A percentile compares a stretch with the other conserved stretches of the same genome.
These are phyloP conservation scores for Sugiyamaella mastotermitis DNA, from an alignment of 805 yeast species.

Conservation along the genomic window DNA sequence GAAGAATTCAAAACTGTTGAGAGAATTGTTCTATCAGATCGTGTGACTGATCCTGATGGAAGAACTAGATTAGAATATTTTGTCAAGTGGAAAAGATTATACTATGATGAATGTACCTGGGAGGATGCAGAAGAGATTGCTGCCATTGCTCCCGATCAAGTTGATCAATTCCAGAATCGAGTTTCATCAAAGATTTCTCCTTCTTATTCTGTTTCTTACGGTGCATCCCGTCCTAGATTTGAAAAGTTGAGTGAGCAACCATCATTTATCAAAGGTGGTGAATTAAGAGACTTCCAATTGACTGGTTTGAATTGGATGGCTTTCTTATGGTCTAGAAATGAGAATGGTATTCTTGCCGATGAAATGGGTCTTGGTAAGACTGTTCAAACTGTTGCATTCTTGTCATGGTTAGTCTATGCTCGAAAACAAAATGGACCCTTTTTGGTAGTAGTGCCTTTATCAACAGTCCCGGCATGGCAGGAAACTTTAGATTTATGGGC, in stretches of 20 bases:
- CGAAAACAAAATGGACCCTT: slow-evolving; percentile 98
- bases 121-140: slow-evolving; percentile 88
- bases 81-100: slow-evolving; percentile 89
- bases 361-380: slow-evolving; percentile 99
- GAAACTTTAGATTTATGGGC: slow-evolving; percentile 98
- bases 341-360: slow-evolving; percentile 95
- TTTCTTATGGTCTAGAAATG: slow-evolving; percentile 93
- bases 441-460: slow-evolving; percentile 89
- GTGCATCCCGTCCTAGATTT: slow-evolving; percentile 72
- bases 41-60: slow-evolving; percentile 42
- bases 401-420: slow-evolving; percentile 92
- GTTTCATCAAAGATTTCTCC: slow-evolving; percentile 82
- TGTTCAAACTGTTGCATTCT: slow-evolving; percentile 90
- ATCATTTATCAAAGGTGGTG: slow-evolving; percentile 81
- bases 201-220: slow-evolving; percentile 69
- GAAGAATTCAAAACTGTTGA: slow-evolving; percentile 83
- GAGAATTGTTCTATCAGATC: slow-evolving; percentile 80
- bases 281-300: slow-evolving; percentile 91
- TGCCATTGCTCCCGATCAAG: slow-evolving; percentile 74
- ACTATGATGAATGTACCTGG: slow-evolving; percentile 97
- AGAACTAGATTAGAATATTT: slow-evolving; percentile 68
- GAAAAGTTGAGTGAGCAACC: slow-evolving; percentile 87
- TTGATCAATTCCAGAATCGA: slow-evolving; percentile 74
- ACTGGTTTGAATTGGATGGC: slow-evolving; percentile 99
- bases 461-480: slow-evolving; percentile 98